Evolutionary conservation across 495 filamentous ascomycete genomes (phyloP).

Genomic region (Aspergillus sclerotioniger): DNA sequence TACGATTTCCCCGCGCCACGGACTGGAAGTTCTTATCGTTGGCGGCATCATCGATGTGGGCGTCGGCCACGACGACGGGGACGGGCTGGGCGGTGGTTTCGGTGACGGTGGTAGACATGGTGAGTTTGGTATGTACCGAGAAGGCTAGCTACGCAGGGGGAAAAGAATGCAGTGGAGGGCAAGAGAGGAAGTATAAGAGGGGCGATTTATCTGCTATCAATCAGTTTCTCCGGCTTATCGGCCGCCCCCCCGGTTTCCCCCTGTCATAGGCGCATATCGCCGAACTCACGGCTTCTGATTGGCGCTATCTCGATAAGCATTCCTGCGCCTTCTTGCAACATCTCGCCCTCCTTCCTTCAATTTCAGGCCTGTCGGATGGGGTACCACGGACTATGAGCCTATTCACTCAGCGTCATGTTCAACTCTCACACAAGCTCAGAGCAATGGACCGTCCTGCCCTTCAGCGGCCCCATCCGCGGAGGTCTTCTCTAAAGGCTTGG

Average conservation of each 20-base stretch:
- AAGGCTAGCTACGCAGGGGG: not conserved
- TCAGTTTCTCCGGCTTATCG: not conserved
- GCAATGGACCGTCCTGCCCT: too few species aligned
- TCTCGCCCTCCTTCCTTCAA: not conserved
- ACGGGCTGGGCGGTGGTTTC: conserved; percentile 5
- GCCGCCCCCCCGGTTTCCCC: not conserved
- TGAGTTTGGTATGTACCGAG: conserved; percentile 2
- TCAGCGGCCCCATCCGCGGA: too few species aligned
- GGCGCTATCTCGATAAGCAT: not conserved
- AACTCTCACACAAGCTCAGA: too few species aligned
- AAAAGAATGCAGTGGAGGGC: not conserved
- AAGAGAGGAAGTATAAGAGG: not conserved
- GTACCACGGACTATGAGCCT: too few species aligned
- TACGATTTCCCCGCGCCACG: conserved; percentile 38
- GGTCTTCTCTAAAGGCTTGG: too few species aligned
- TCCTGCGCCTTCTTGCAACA: not conserved
- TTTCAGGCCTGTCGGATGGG: too few species aligned
- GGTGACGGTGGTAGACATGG: conserved; percentile 4
- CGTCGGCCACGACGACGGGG: conserved; percentile 8
- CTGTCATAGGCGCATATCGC: conserved; percentile 12
- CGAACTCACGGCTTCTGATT: not conserved
- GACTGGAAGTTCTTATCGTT: conserved; percentile 33
- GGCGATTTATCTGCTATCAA: not conserved
- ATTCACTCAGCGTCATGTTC: too few species aligned
- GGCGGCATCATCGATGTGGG: conserved; percentile 6